Percentiles rank a stretch among this genome's conserved stretches.
phyloP scores from a whole-genome alignment of 306 rosid species.

The Calophaca sinica region DNA sequence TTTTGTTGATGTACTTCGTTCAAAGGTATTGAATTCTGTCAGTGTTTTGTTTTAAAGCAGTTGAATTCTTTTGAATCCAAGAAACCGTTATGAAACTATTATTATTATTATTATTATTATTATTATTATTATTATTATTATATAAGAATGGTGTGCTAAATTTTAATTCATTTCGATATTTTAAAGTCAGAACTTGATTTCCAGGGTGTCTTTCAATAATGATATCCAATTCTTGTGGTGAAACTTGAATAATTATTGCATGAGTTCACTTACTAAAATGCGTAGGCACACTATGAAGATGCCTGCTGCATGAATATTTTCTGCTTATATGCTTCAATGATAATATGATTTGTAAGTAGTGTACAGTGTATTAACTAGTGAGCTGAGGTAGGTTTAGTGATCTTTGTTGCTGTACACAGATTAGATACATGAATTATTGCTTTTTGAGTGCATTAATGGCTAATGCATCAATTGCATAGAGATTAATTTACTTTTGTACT shows the following conservation, averaged over 20 bases:
- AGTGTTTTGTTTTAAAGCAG: conserved; percentile 7
- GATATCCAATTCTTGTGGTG: conserved; percentile 23
- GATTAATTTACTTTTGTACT: background rate
- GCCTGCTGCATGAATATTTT: conserved; percentile 27
- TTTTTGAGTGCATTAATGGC: background rate
- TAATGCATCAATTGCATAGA: conserved; percentile 1
- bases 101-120: background rate
- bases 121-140: background rate
- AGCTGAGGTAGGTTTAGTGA: conserved; percentile 11
- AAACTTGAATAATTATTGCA: conserved; percentile 23
- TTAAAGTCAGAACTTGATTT: conserved; percentile 17
- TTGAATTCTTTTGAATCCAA: conserved; percentile 27
- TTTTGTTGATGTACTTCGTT: conserved; percentile 81
- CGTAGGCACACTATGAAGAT: background rate
- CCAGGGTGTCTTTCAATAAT: background rate
- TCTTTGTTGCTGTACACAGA: background rate
- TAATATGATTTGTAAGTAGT: conserved; percentile 8
- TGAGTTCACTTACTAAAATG: conserved; percentile 8
- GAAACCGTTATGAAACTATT: conserved; percentile 8
- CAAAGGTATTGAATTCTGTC: conserved; percentile 70
- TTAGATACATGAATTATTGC: background rate
- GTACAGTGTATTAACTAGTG: background rate
- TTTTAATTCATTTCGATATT: background rate
- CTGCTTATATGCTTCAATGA: background rate
- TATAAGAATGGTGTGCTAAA: background rate